Conservation (phyloP, 768 basidiomycete genomes). For the Calocybe gangraenosa region DNA sequence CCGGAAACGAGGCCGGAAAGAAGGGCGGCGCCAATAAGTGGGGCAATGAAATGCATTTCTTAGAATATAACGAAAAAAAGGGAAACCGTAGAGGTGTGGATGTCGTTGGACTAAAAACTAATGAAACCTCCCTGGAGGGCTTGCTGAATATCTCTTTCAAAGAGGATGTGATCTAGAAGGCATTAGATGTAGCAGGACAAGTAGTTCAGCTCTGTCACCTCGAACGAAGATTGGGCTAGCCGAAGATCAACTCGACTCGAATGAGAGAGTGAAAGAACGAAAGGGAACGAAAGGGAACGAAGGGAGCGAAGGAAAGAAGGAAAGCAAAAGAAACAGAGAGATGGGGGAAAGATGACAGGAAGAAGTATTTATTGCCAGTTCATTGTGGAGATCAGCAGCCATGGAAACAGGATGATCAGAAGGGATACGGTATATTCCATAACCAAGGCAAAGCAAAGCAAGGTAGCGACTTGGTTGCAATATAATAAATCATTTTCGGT, state of each 20-base stretch:
- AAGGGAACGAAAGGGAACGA: slow-evolving; percentile 29
- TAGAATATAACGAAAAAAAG: slow-evolving; percentile 24
- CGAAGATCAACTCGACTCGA: slow-evolving; percentile 67
- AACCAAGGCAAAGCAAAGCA: too few relatives aligned
- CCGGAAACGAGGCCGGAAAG: slow-evolving; percentile 50
- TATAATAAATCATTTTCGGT: too few relatives aligned
- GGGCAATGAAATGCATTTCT: slow-evolving; percentile 60
- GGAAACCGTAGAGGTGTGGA: slow-evolving; percentile 44
- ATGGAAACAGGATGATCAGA: slow-evolving; percentile 28
- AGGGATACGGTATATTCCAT: background rate
- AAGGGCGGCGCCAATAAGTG: slow-evolving; percentile 51
- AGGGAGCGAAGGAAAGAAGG: slow-evolving; percentile 36
- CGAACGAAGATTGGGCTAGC: slow-evolving; percentile 53
- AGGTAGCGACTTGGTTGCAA: too few relatives aligned
- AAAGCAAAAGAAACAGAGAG: too few relatives aligned
- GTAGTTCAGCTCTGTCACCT: slow-evolving; percentile 28
- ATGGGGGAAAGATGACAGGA: slow-evolving; percentile 15
- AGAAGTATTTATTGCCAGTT: slow-evolving; percentile 20
- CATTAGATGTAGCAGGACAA: background rate
- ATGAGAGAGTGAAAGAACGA: slow-evolving; percentile 40
- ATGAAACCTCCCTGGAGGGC: slow-evolving; percentile 62
- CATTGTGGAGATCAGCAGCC: slow-evolving; percentile 21
- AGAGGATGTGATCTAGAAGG: slow-evolving; percentile 54
- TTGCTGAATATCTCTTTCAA: slow-evolving; percentile 61
- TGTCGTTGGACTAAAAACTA: slow-evolving; percentile 38